Evolutionary conservation across 352 stramenopile genomes (phyloP).

Genomic region (Pythium periplocum): DNA sequence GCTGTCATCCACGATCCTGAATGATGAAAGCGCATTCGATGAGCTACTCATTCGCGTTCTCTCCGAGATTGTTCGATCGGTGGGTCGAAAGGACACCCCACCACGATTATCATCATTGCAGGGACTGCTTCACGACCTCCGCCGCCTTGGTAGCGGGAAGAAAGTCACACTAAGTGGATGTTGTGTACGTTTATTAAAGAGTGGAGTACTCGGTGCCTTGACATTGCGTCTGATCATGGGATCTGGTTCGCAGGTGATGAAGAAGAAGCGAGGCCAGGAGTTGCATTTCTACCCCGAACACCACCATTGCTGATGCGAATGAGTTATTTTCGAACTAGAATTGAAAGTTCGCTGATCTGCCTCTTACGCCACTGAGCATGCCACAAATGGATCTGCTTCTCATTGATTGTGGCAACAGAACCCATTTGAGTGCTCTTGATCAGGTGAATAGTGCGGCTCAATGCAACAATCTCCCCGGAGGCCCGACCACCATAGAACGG

Average conservation of each 20-base stretch:
- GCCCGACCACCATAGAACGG: too few relatives aligned
- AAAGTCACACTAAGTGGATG: constrained; percentile 63
- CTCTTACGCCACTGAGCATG: too few relatives aligned
- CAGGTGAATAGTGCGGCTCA: too few relatives aligned
- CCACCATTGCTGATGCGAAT: too few relatives aligned
- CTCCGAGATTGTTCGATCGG: constrained; percentile 36
- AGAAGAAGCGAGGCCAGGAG: constrained; percentile 10
- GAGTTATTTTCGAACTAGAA: too few relatives aligned
- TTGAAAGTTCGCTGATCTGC: too few relatives aligned
- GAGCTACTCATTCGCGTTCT: constrained; percentile 63
- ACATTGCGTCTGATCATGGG: neutral
- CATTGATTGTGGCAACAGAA: too few relatives aligned
- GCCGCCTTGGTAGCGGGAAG: constrained; percentile 51
- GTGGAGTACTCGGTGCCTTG: too few relatives aligned
- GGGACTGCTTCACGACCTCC: constrained; percentile 38
- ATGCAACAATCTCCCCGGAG: too few relatives aligned
- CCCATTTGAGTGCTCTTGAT: too few relatives aligned
- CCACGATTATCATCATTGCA: constrained; percentile 52
- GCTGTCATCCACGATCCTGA: constrained; percentile 31
- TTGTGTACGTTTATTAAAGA: constrained; percentile 29
- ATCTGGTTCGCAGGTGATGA: constrained; percentile 14
- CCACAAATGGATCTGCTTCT: too few relatives aligned
- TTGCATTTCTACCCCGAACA: constrained; percentile 20
- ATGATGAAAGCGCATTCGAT: constrained; percentile 54
- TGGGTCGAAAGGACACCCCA: constrained; percentile 54